Evolutionary conservation across 2,329 filamentous ascomycete genomes (phyloP).

Genomic region (Rachicladosporium sp.): DNA sequence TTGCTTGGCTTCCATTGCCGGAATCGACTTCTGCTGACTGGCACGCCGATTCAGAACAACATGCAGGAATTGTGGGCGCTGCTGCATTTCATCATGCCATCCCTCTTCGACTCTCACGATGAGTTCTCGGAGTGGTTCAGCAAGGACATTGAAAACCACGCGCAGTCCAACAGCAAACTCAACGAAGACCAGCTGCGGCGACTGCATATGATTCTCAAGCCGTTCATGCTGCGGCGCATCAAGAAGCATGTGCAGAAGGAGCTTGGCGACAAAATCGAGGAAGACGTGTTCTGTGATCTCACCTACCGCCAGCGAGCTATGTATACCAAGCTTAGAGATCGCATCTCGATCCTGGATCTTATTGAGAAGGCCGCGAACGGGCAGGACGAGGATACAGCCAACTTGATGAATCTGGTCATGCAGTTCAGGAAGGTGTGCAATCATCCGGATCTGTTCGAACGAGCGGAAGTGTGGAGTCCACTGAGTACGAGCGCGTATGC

Average conservation of each 20-base stretch:
- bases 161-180: conserved; percentile 97
- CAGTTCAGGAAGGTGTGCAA: conserved; percentile 99
- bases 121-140: conserved; percentile 92
- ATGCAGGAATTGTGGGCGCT: conserved; percentile 99
- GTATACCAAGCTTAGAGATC: conserved; percentile 84
- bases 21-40: conserved; percentile 83
- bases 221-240: conserved; percentile 98
- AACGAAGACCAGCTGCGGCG: conserved; percentile 96
- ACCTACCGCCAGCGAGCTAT: conserved; percentile 92
- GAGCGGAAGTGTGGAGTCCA: conserved; percentile 80
- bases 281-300: conserved; percentile 90
- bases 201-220: conserved; percentile 97
- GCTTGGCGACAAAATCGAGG: conserved; percentile 94
- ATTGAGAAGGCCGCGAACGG: conserved; percentile 94
- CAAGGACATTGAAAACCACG: conserved; percentile 94
- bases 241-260: conserved; percentile 99
- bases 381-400: conserved; percentile 88
- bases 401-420: conserved; percentile 98
- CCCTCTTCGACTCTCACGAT: conserved; percentile 85
- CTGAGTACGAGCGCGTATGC: conserved; percentile 78
- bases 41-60: conserved; percentile 98
- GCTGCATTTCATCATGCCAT: conserved; percentile 99
- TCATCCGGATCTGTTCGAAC: conserved; percentile 91
- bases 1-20: conserved; percentile 88
- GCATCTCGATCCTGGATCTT: conserved; percentile 96